Conservation (phyloP, 2,329 filamentous ascomycete species). For the Neurospora crassa region DNA sequence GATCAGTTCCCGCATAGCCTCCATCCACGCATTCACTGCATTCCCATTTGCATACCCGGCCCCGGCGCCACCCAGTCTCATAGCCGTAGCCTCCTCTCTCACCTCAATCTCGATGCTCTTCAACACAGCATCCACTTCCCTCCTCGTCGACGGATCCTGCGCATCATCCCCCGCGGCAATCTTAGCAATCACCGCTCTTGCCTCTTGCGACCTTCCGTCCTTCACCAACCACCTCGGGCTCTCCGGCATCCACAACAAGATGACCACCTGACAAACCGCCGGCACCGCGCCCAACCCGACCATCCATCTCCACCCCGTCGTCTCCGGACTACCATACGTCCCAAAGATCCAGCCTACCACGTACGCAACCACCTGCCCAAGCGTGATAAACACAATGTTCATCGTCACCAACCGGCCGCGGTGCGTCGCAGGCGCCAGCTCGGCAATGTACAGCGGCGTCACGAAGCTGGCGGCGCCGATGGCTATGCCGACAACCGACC, state of each 20-base stretch:
- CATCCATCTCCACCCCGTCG: slow-evolving; percentile 80
- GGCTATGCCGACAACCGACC: slow-evolving; percentile 60
- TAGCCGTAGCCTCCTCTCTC: slow-evolving; percentile 47
- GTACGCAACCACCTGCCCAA: slow-evolving; percentile 85
- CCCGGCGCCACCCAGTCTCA: slow-evolving; percentile 32
- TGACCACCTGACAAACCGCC: slow-evolving; percentile 57
- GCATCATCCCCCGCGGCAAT: slow-evolving; percentile 34
- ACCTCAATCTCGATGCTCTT: slow-evolving; percentile 66
- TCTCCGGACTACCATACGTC: slow-evolving; percentile 36
- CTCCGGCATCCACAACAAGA: slow-evolving; percentile 71
- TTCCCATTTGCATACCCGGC: slow-evolving; percentile 24
- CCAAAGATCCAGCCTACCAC: slow-evolving; percentile 70
- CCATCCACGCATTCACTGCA: slow-evolving; percentile 25
- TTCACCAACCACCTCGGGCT: slow-evolving; percentile 82
- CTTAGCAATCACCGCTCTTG: slow-evolving; percentile 53
- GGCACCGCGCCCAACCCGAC: slow-evolving; percentile 77
- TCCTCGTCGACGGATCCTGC: slow-evolving; percentile 38
- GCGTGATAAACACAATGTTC: slow-evolving; percentile 72
- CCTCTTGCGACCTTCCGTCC: slow-evolving; percentile 50
- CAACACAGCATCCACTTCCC: slow-evolving; percentile 38
- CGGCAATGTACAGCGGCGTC: slow-evolving; percentile 79
- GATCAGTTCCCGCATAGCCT: slow-evolving; percentile 44
- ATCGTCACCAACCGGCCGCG: slow-evolving; percentile 76
- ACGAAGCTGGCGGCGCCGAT: slow-evolving; percentile 74
- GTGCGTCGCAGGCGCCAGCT: slow-evolving; percentile 67